Conservation (phyloP, 1,284 basidiomycete species). For the Apiotrichum gracile region DNA sequence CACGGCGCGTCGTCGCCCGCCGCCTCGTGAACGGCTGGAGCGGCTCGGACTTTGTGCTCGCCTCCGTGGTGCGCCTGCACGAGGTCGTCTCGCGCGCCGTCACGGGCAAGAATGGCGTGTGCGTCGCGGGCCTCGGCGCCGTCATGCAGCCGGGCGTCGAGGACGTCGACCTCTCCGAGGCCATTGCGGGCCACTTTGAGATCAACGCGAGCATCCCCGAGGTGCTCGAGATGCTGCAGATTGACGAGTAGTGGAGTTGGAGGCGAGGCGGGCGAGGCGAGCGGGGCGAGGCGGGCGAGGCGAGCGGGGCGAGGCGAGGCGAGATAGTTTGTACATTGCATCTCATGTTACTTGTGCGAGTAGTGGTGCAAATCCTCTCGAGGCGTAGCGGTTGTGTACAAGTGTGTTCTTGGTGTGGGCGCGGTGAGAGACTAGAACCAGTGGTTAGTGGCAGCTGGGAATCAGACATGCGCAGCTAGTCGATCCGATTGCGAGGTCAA, state of each 20-base stretch:
- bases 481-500: too few relatives aligned
- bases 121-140: conserved; percentile 46
- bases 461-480: too few relatives aligned
- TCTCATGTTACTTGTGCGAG: too few relatives aligned
- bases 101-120: conserved; percentile 38
- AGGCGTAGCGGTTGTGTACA: too few relatives aligned
- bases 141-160: conserved; percentile 47
- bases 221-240: conserved; percentile 38
- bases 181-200: conserved; percentile 46
- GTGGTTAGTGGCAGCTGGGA: too few relatives aligned
- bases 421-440: too few relatives aligned
- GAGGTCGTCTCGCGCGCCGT: conserved; percentile 49
- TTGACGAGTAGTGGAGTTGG: conserved; percentile 30
- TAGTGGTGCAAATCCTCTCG: too few relatives aligned
- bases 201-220: conserved; percentile 43
- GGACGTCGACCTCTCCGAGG: conserved; percentile 47
- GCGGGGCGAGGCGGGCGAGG: not conserved
- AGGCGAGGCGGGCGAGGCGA: not conserved
- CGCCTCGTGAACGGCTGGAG: conserved; percentile 52
- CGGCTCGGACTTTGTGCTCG: conserved; percentile 52
- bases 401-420: too few relatives aligned
- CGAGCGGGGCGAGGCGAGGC: not conserved
- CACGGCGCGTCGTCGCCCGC: conserved; percentile 48
- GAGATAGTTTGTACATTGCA: too few relatives aligned
- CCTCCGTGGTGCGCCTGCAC: conserved; percentile 51